These are phyloP conservation scores for Penicillium nucicola DNA, from an alignment of 495 filamentous ascomycete genomes.

Conservation along the genomic window DNA sequence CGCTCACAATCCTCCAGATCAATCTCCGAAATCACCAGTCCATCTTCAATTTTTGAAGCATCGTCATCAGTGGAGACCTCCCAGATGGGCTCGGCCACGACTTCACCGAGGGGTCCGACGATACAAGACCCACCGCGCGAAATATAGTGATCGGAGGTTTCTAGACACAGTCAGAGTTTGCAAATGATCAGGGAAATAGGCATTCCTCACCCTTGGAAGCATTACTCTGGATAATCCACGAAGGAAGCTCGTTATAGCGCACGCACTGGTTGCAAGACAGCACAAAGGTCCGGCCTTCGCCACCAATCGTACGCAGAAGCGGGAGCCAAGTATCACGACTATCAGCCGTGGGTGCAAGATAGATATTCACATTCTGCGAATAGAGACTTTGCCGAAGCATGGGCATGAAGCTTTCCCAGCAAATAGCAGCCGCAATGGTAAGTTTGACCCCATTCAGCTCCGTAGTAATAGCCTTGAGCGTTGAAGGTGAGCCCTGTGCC, in stretches of 20 bases:
- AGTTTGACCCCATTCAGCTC: conserved; percentile 74
- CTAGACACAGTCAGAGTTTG: neutral
- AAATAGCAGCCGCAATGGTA: conserved; percentile 82
- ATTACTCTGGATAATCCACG: conserved; percentile 44
- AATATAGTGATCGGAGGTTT: conserved; percentile 1
- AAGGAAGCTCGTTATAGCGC: conserved; percentile 51
- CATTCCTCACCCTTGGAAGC: conserved; percentile 7
- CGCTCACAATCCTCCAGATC: conserved; percentile 65
- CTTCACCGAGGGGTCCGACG: conserved; percentile 71
- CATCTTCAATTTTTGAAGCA: conserved; percentile 21
- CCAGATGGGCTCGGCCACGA: conserved; percentile 80
- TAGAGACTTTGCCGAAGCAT: conserved; percentile 78
- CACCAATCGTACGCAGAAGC: conserved; percentile 75
- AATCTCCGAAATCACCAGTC: conserved; percentile 46
- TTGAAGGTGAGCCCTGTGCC: conserved; percentile 81
- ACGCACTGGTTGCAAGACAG: conserved; percentile 84
- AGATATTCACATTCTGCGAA: conserved; percentile 87
- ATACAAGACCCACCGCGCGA: conserved; percentile 79
- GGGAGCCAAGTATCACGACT: conserved; percentile 78
- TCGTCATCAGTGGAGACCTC: conserved; percentile 59
- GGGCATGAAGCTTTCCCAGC: conserved; percentile 99
- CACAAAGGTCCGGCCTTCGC: conserved; percentile 84
- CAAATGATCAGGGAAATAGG: neutral
- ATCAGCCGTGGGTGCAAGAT: conserved; percentile 90
- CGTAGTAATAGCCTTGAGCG: conserved; percentile 77